Evolutionary conservation across 305 asterid genomes (phyloP).

Genomic region (Fraxinus dipetala): DNA sequence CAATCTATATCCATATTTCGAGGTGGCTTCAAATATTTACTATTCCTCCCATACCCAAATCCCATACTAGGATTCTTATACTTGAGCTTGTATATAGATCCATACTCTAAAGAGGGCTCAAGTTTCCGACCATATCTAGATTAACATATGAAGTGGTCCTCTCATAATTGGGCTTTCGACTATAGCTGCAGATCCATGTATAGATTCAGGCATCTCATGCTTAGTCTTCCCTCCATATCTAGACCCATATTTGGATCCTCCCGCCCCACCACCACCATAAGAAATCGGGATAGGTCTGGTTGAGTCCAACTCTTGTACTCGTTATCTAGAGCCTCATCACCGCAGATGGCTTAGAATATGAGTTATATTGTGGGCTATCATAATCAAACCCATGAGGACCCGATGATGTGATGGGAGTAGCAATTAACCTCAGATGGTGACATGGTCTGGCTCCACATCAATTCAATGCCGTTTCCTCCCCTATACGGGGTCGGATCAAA

Average conservation of each 20-base stretch:
- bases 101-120: constrained; percentile 8
- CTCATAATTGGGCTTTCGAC: not conserved
- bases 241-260: not conserved
- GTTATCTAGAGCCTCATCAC: constrained; percentile 52
- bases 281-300: constrained; percentile 41
- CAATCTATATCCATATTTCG: constrained; percentile 16
- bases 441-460: constrained; percentile 64
- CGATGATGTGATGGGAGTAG: constrained; percentile 51
- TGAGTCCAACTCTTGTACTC: constrained; percentile 76
- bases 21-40: not conserved
- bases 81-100: not conserved
- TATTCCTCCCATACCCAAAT: constrained; percentile 13
- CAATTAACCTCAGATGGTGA: constrained; percentile 67
- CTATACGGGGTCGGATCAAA: constrained; percentile 72
- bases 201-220: constrained; percentile 20
- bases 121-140: not conserved
- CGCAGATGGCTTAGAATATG: constrained; percentile 76
- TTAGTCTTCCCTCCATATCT: constrained; percentile 13
- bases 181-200: constrained; percentile 4
- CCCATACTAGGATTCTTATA: constrained; percentile 16
- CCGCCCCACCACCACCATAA: constrained; percentile 1
- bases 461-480: constrained; percentile 66
- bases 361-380: constrained; percentile 68
- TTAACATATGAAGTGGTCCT: not conserved
- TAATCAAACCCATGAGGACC: constrained; percentile 54